Evolutionary conservation across 2,329 filamentous ascomycete genomes (phyloP).

Genomic region (Exophiala aquamarina): DNA sequence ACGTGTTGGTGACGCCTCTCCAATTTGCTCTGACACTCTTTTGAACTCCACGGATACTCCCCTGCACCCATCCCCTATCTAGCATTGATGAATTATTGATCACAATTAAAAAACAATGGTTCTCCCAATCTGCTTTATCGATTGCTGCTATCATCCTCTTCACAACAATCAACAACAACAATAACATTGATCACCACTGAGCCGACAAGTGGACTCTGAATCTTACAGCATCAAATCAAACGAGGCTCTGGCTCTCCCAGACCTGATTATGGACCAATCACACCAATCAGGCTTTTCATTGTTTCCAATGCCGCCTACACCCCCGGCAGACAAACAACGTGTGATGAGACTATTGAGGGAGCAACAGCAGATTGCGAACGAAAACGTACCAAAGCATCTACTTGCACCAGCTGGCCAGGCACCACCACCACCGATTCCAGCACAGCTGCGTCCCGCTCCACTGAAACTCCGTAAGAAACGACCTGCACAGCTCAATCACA

Average conservation of each 20-base stretch:
- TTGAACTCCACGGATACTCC: slow-evolving; percentile 16
- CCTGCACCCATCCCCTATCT: slow-evolving; percentile 22
- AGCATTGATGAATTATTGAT: slow-evolving; percentile 9
- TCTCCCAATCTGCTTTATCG: slow-evolving; percentile 21
- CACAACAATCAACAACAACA: slow-evolving; percentile 19
- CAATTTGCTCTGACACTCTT: slow-evolving; percentile 17
- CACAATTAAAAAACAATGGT: slow-evolving; percentile 18
- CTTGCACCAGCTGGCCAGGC: not conserved
- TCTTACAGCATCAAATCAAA: too few species aligned
- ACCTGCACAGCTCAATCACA: slow-evolving; percentile 2
- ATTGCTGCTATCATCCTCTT: slow-evolving; percentile 18
- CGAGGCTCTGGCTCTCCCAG: too few species aligned
- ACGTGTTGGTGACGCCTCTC: too few species aligned
- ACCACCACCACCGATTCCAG: not conserved
- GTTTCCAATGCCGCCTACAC: slow-evolving; percentile 19
- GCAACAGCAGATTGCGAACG: slow-evolving; percentile 2
- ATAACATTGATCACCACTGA: slow-evolving; percentile 12
- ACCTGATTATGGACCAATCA: slow-evolving; percentile 12
- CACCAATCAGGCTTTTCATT: slow-evolving; percentile 13
- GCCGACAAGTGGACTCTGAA: not conserved
- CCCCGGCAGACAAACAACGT: slow-evolving; percentile 10
- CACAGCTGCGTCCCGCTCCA: slow-evolving; percentile 9
- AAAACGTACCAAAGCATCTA: not conserved
- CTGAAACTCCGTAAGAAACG: slow-evolving; percentile 17
- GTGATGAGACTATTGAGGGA: slow-evolving; percentile 5